phyloP scores from a whole-genome alignment of 2,329 filamentous ascomycete species.

The Penicillium digitatum region DNA sequence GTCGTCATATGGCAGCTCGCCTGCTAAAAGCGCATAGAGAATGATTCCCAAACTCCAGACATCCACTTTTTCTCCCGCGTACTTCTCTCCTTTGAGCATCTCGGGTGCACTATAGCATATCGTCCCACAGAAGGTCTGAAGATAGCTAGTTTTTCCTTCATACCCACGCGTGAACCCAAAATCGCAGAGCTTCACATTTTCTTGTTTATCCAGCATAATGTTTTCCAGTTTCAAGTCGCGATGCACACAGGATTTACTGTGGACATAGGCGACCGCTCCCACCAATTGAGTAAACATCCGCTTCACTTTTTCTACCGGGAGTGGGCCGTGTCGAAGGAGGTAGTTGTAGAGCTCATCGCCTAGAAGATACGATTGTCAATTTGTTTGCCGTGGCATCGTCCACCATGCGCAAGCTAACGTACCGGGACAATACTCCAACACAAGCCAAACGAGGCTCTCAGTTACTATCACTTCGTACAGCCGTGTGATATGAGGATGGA shows the following conservation, averaged over 20 bases:
- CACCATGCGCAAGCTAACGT: conserved; percentile 23
- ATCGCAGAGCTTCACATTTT: conserved; percentile 95
- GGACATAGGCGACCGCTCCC: conserved; percentile 90
- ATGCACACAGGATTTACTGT: conserved; percentile 92
- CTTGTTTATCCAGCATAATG: conserved; percentile 91
- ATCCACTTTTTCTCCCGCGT: conserved; percentile 95
- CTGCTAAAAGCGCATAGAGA: conserved; percentile 75
- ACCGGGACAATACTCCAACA: conserved; percentile 94
- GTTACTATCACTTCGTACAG: conserved; percentile 98
- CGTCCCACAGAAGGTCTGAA: conserved; percentile 97
- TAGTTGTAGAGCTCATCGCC: conserved; percentile 98
- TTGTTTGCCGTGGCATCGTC: not conserved
- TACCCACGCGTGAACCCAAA: conserved; percentile 98
- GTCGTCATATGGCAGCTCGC: conserved; percentile 87
- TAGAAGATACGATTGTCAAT: conserved; percentile 34
- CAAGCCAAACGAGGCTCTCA: conserved; percentile 90
- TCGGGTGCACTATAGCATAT: conserved; percentile 97
- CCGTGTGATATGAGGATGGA: conserved; percentile 93
- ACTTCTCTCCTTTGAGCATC: conserved; percentile 98
- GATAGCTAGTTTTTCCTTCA: conserved; percentile 86
- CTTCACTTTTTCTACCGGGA: conserved; percentile 82
- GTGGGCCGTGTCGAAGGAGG: conserved; percentile 77
- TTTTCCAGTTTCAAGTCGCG: conserved; percentile 96
- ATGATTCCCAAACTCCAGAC: conserved; percentile 97
- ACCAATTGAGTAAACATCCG: conserved; percentile 95